A percentile compares a stretch with the other conserved stretches of the same genome.
Conservation (phyloP, 345 rosid species). For the Atalantia buxifolia region DNA sequence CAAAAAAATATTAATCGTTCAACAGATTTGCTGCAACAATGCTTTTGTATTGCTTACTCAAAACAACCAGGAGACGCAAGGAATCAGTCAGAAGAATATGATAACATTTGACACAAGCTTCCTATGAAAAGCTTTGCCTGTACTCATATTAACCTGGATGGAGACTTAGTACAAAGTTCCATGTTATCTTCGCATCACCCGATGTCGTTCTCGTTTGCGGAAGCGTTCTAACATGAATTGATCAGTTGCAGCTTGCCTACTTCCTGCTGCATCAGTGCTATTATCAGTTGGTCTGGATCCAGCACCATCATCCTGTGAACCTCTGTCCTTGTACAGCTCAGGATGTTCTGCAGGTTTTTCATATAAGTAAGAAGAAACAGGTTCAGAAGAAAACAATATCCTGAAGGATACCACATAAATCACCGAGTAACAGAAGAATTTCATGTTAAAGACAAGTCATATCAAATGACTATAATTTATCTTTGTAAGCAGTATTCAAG, state of each 20-base stretch:
- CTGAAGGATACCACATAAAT: neutral
- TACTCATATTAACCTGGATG: neutral
- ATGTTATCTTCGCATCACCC: slow-evolving; percentile 78
- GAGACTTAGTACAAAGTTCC: neutral
- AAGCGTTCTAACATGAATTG: slow-evolving; percentile 86
- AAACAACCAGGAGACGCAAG: neutral
- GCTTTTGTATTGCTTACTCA: neutral
- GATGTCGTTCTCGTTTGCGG: slow-evolving; percentile 90
- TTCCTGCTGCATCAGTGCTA: slow-evolving; percentile 51
- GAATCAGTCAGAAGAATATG: neutral
- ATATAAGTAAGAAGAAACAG: neutral
- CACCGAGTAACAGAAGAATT: too few species aligned
- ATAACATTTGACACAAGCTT: neutral
- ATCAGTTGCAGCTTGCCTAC: slow-evolving; percentile 97
- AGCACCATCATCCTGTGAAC: slow-evolving; percentile 43
- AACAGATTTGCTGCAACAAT: neutral
- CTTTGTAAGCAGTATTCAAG: neutral
- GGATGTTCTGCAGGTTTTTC: slow-evolving; percentile 71
- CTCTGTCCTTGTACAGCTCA: slow-evolving; percentile 79
- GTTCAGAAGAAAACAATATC: neutral
- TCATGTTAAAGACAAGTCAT: neutral
- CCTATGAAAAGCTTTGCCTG: neutral
- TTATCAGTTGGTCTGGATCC: slow-evolving; percentile 50
- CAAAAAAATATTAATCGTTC: neutral
- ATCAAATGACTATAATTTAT: neutral